Evolutionary conservation across 2,329 filamentous ascomycete genomes (phyloP).

Genomic region (Scytalidium sp.): DNA sequence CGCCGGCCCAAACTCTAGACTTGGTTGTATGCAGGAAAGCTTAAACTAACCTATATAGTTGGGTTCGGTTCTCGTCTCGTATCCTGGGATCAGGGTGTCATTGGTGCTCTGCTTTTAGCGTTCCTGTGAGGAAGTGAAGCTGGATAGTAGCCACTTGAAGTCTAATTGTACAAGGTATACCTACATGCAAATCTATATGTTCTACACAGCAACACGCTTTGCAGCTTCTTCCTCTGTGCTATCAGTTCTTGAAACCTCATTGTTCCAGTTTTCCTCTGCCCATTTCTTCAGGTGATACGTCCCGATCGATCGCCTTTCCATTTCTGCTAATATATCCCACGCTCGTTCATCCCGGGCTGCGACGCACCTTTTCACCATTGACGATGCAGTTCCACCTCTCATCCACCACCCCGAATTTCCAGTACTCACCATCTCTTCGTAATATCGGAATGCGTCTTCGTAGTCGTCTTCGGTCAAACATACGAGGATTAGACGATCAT

Average conservation of each 20-base stretch:
- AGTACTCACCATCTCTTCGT: constrained; percentile 44
- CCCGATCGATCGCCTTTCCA: constrained; percentile 17
- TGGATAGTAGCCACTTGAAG: too few species aligned
- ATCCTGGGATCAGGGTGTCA: too few species aligned
- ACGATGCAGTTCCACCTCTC: constrained; percentile 21
- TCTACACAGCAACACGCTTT: not conserved
- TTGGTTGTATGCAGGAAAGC: too few species aligned
- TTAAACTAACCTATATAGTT: too few species aligned
- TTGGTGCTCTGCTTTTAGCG: too few species aligned
- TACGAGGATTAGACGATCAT: constrained; percentile 58
- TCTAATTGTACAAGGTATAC: not conserved
- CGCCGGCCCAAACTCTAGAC: too few species aligned
- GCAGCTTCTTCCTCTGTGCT: not conserved
- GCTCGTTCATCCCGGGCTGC: constrained; percentile 15
- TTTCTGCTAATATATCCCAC: constrained; percentile 20
- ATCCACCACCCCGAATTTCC: constrained; percentile 33
- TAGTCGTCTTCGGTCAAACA: constrained; percentile 44
- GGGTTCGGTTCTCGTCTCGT: too few species aligned
- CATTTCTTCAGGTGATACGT: constrained; percentile 8
- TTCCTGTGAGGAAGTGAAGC: too few species aligned
- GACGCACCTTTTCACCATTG: constrained; percentile 18
- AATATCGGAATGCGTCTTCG: constrained; percentile 45
- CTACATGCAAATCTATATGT: not conserved
- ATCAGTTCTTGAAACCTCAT: not conserved
- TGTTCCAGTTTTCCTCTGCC: constrained; percentile 1